These are phyloP conservation scores for Iberis pinnata DNA, from an alignment of 345 rosid genomes.

Conservation along the genomic window DNA sequence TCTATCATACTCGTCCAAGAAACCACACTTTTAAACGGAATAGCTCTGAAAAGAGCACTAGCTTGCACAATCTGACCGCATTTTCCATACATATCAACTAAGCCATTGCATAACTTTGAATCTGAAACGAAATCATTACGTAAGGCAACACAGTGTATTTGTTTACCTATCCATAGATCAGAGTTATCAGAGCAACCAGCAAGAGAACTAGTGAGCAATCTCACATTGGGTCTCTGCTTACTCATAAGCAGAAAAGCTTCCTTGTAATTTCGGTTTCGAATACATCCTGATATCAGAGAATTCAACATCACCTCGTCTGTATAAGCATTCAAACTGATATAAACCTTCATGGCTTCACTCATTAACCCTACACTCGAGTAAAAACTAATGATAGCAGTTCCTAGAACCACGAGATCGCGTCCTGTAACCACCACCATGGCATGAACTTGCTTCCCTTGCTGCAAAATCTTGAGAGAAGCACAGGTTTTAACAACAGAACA, in stretches of 20 bases:
- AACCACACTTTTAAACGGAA: conserved; percentile 43
- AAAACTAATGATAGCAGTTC: conserved; percentile 65
- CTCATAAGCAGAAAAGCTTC: conserved; percentile 50
- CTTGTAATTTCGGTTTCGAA: conserved; percentile 40
- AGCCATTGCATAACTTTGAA: conserved; percentile 61
- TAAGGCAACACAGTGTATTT: conserved; percentile 54
- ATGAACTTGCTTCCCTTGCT: conserved; percentile 72
- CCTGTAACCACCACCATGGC: conserved; percentile 56
- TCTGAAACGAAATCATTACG: conserved; percentile 47
- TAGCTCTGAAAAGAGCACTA: conserved; percentile 37
- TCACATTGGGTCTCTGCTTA: conserved; percentile 42
- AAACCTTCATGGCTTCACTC: conserved; percentile 55
- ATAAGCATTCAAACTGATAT: conserved; percentile 27
- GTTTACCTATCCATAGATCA: conserved; percentile 57
- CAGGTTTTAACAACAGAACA: conserved; percentile 66
- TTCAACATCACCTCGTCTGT: conserved; percentile 52
- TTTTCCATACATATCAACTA: conserved; percentile 74
- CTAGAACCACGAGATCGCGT: conserved; percentile 59
- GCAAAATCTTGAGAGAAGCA: conserved; percentile 39
- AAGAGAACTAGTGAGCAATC: conserved; percentile 60
- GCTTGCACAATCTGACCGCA: conserved; percentile 47
- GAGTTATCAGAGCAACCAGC: conserved; percentile 67
- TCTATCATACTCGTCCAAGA: conserved; percentile 82
- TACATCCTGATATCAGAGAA: conserved; percentile 62
- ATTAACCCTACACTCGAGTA: conserved; percentile 47